These are phyloP conservation scores for Malassezia obtusa DNA, from an alignment of 1,284 basidiomycete species.

Conservation along the genomic window DNA sequence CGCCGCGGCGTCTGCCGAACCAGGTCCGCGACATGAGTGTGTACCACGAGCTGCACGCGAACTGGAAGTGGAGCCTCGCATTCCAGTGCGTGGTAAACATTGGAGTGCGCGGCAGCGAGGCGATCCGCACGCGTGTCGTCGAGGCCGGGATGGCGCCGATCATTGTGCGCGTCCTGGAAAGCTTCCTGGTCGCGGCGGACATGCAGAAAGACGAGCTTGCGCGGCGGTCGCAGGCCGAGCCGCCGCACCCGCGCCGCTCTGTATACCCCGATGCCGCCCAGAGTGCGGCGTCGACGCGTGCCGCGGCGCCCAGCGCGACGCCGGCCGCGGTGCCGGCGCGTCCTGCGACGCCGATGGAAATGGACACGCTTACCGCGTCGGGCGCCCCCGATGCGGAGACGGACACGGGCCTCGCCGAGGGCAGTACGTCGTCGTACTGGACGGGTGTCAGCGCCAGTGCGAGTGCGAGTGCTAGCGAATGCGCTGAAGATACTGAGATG, in stretches of 20 bases:
- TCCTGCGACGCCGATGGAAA: conserved; percentile 6
- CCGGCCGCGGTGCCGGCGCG: background rate
- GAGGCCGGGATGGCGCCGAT: conserved; percentile 91
- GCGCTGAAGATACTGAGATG: conserved; percentile 41
- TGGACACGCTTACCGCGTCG: background rate
- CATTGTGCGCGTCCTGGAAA: conserved; percentile 85
- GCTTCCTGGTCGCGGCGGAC: conserved; percentile 54
- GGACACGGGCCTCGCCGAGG: background rate
- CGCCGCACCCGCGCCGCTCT: conserved; percentile 1
- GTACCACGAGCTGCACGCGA: conserved; percentile 21
- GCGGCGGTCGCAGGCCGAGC: background rate
- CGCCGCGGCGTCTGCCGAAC: background rate
- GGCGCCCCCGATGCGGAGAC: background rate
- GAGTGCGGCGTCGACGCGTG: background rate
- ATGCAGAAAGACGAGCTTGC: conserved; percentile 20
- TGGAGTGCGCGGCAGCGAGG: conserved; percentile 89
- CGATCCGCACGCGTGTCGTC: conserved; percentile 72
- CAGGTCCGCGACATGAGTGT: conserved; percentile 15
- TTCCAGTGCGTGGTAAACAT: conserved; percentile 98
- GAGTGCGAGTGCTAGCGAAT: conserved; percentile 39
- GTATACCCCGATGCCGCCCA: background rate
- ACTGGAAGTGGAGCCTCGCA: conserved; percentile 53
- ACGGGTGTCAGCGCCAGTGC: conserved; percentile 12
- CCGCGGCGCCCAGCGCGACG: background rate
- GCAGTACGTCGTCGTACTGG: background rate